Conservation (phyloP, 2,329 filamentous ascomycete species). For the Ceratocystis diversiconidia region DNA sequence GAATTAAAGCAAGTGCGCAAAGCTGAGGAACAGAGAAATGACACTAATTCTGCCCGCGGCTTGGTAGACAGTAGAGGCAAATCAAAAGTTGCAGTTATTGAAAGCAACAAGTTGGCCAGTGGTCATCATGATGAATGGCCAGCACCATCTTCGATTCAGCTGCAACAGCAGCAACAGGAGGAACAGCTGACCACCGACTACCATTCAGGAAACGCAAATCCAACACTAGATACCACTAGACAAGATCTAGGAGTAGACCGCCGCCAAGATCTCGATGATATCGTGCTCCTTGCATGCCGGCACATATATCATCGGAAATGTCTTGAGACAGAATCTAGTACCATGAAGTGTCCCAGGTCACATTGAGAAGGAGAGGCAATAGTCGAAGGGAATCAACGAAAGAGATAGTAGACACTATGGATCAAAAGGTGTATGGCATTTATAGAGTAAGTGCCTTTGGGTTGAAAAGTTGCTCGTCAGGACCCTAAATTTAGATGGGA, state of each 20-base stretch:
- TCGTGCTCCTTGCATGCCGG: slow-evolving; percentile 55
- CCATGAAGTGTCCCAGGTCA: neutral
- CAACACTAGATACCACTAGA: slow-evolving; percentile 17
- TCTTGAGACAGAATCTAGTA: slow-evolving; percentile 37
- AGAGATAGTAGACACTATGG: too few relatives aligned
- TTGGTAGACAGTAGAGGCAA: slow-evolving; percentile 33
- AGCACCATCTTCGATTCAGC: neutral
- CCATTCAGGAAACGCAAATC: neutral
- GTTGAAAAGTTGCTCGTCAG: too few relatives aligned
- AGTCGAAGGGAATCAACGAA: too few relatives aligned
- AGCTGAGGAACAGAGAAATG: slow-evolving; percentile 32
- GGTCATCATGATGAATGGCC: slow-evolving; percentile 26
- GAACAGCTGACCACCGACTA: too few relatives aligned
- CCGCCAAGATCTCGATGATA: slow-evolving; percentile 40
- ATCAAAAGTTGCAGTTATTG: slow-evolving; percentile 38
- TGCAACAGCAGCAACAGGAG: too few relatives aligned
- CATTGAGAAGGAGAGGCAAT: neutral
- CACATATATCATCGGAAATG: slow-evolving; percentile 58
- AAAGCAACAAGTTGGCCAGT: slow-evolving; percentile 23
- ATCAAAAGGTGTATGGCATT: too few relatives aligned
- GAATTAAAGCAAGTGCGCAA: slow-evolving; percentile 44
- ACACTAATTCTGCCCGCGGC: slow-evolving; percentile 26
- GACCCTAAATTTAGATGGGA: too few relatives aligned
- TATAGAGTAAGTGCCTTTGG: too few relatives aligned
- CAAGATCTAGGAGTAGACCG: slow-evolving; percentile 24